Percentiles rank a stretch among this genome's conserved stretches.
phyloP scores from a whole-genome alignment of 805 yeast genomes.

The Candida tallmaniae region DNA sequence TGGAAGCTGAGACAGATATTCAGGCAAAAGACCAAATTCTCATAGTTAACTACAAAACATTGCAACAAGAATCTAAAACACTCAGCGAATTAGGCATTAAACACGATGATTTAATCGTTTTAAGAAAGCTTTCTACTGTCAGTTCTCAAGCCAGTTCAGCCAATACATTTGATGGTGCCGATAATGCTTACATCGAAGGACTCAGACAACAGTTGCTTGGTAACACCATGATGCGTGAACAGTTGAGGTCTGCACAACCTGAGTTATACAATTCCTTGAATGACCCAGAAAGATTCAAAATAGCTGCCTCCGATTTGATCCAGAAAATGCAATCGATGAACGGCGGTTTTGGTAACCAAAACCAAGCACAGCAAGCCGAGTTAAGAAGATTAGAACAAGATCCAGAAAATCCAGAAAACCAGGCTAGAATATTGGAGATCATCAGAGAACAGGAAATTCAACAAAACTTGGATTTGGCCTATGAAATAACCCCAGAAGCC shows the following conservation, averaged over 20 bases:
- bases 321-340: conserved; percentile 23
- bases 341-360: conserved; percentile 2
- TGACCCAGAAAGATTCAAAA: conserved; percentile 46
- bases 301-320: conserved; percentile 28
- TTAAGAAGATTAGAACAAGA: conserved; percentile 50
- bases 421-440: conserved; percentile 58
- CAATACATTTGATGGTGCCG: conserved; percentile 2
- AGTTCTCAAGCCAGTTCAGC: not conserved
- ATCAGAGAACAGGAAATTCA: conserved; percentile 70
- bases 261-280: conserved; percentile 41
- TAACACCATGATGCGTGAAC: conserved; percentile 37
- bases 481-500: conserved; percentile 86
- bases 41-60: conserved; percentile 39
- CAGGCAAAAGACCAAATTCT: conserved; percentile 45
- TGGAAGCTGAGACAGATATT: conserved; percentile 65
- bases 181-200: conserved; percentile 30
- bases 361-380: conserved; percentile 43
- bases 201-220: conserved; percentile 45
- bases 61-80: conserved; percentile 27
- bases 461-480: conserved; percentile 73
- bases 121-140: conserved; percentile 18
- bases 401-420: conserved; percentile 70
- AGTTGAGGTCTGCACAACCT: conserved; percentile 40
- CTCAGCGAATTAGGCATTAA: conserved; percentile 44
- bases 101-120: conserved; percentile 58